Percentiles rank a stretch among this genome's conserved stretches.
Evolutionary conservation across 208 protist species (phyloP).

Genomic region (Spironucleus salmonicida): DNA sequence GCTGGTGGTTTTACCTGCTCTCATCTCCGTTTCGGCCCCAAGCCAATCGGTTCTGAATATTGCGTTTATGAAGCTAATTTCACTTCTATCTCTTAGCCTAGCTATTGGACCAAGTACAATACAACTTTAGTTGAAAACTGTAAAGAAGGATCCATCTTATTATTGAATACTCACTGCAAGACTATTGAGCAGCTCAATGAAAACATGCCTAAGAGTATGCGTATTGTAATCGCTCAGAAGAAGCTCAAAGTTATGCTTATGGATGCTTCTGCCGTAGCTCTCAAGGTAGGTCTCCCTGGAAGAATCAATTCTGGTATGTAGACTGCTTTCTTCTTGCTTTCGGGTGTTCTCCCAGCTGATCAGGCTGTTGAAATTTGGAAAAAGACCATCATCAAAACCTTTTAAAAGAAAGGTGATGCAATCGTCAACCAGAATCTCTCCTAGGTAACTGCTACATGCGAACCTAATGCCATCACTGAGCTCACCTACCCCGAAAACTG

Average conservation of each 20-base stretch:
- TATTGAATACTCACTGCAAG: constrained; percentile 50
- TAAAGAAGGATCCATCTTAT: constrained; percentile 47
- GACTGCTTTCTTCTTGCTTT: constrained; percentile 55
- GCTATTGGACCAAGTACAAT: constrained; percentile 49
- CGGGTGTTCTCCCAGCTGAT: constrained; percentile 48
- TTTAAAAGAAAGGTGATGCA: constrained; percentile 45
- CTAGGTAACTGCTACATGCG: constrained; percentile 36
- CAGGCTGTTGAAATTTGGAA: constrained; percentile 48
- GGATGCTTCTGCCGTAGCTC: constrained; percentile 48
- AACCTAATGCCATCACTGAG: constrained; percentile 14
- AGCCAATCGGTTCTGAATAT: constrained; percentile 52
- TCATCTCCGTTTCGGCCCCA: constrained; percentile 54
- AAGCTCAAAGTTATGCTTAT: constrained; percentile 45
- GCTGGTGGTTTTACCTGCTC: constrained; percentile 53
- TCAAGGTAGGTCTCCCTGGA: constrained; percentile 37
- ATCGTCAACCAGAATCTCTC: constrained; percentile 50
- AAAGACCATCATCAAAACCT: constrained; percentile 51
- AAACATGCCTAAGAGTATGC: constrained; percentile 43
- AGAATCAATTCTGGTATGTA: constrained; percentile 60
- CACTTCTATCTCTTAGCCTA: constrained; percentile 50
- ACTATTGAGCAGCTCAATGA: constrained; percentile 42
- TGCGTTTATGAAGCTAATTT: constrained; percentile 52
- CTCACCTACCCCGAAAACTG: constrained; percentile 37
- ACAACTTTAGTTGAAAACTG: constrained; percentile 43
- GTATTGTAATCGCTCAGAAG: constrained; percentile 42